Percentiles rank a stretch among this genome's conserved stretches.
Conservation (phyloP, 2,329 filamentous ascomycete species). For the Aspergillus calidoustus region DNA sequence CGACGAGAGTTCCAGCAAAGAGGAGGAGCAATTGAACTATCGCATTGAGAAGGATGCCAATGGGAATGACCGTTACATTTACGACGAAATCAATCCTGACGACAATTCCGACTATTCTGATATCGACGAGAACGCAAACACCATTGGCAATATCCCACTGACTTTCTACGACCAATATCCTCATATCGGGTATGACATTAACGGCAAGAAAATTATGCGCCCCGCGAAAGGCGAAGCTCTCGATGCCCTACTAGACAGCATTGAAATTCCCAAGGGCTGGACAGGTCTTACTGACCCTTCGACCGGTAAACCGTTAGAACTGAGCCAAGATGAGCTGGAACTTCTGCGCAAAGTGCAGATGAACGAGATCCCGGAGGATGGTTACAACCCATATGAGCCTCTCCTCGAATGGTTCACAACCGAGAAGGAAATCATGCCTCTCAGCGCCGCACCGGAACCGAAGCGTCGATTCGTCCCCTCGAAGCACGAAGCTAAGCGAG, state of each 20-base stretch:
- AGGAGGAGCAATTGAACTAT: conserved; percentile 56
- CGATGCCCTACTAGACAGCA: conserved; percentile 92
- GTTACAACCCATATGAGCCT: conserved; percentile 92
- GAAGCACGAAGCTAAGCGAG: conserved; percentile 92
- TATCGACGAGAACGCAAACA: conserved; percentile 77
- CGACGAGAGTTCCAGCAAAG: conserved; percentile 34
- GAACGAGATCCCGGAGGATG: conserved; percentile 84
- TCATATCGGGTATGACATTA: conserved; percentile 98
- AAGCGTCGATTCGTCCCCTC: conserved; percentile 95
- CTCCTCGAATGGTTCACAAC: conserved; percentile 94
- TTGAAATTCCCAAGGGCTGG: conserved; percentile 96
- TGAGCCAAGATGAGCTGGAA: conserved; percentile 86
- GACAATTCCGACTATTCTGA: conserved; percentile 97
- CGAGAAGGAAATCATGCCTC: conserved; percentile 88
- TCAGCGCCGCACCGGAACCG: conserved; percentile 92
- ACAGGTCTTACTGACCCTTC: conserved; percentile 92
- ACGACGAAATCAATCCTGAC: conserved; percentile 88
- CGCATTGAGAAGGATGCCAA: conserved; percentile 79
- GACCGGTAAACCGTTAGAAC: conserved; percentile 88
- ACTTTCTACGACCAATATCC: conserved; percentile 97
- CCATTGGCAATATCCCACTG: conserved; percentile 91
- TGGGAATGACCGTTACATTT: conserved; percentile 87
- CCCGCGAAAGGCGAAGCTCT: conserved; percentile 92
- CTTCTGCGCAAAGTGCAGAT: conserved; percentile 85
- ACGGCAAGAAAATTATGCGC: conserved; percentile 96